Evolutionary conservation across 306 rosid species (phyloP), one percentile per base, ranked within the genome.

Genomic region (Arachis stenosperma): DNA sequence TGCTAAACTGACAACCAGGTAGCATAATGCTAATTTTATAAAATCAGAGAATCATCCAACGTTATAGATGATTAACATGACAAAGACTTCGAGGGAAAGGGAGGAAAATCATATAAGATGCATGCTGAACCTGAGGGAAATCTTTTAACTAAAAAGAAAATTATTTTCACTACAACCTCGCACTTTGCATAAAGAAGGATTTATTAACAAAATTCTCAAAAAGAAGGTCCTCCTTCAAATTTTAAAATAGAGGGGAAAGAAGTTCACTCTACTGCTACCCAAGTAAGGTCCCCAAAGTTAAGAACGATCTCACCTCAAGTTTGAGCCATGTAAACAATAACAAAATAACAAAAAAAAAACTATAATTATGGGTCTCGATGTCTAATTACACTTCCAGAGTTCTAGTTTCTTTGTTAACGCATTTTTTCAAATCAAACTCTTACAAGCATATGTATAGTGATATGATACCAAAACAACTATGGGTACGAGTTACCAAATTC

Each of bases 61-160:
- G 50, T 22, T 47, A 33, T 61, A 51, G 10, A 52, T 6, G 60
- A 59, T 39, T 33, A 51, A 51, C 54, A 67, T 58, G 58, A 27
- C 29, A 22, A 75, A 57, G 41, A 75, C 73, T 33, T 33, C 56
- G 37, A 33, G 37, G 37, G 37, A 33, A 2, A 22, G 37, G 9
- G 67, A 55, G 33, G 14, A 17, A 65, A 66, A 66, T 60, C 59
- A 57, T 12, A 67, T 33, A 72, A 48, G 6, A 14, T n/a, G 9
- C 57, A 17, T 36, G 59, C 27, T 67, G 48, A 43, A 37, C 53
- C 57, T 3, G n/a, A 59, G 8, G 17, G 68, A 59, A 46, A 50
- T 46, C 52, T 46, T 66, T 7, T 17, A 9, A 57, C 57, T 39
- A 5, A 5, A 6, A 2, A 4, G 2, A 8, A 40, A 55, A 8